phyloP scores from a whole-genome alignment of 805 yeast genomes.

The Scheffersomyces coipomensis region DNA sequence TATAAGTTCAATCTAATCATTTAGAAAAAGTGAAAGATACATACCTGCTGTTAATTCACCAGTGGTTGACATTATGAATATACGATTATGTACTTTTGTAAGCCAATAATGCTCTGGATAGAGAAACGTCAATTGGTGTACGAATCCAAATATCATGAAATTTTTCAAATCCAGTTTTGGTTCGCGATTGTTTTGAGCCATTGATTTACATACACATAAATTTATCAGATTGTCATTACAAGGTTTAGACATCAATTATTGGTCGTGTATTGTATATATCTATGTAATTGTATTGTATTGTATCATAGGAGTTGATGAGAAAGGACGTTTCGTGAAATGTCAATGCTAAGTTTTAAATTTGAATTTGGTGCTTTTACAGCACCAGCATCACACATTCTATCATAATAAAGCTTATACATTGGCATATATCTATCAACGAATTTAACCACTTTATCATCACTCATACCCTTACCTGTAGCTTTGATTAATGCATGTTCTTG shows the following conservation, averaged over 20 bases:
- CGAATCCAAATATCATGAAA: no score
- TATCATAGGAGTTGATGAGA: no score
- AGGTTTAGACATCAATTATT: neutral
- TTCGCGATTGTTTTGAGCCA: no score
- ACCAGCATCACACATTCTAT: conserved; percentile 30
- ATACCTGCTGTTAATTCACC: conserved; percentile 8
- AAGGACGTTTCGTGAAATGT: conserved; percentile 5
- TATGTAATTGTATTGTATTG: neutral
- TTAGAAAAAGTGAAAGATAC: neutral
- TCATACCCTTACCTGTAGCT: conserved; percentile 72
- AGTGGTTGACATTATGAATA: no score
- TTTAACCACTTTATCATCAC: conserved; percentile 59
- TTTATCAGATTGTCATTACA: no score
- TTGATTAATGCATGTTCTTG: conserved; percentile 65
- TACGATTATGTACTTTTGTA: no score
- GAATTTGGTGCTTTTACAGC: neutral
- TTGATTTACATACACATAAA: no score
- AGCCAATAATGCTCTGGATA: no score
- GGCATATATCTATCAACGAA: conserved; percentile 90
- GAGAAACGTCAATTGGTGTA: no score
- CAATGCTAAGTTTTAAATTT: conserved; percentile 7
- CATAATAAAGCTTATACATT: conserved; percentile 69
- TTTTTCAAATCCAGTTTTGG: no score
- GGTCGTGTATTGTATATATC: neutral
- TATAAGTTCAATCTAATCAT: neutral